Evolutionary conservation across 495 filamentous ascomycete species (phyloP).

Genomic region (Neurospora sp.): DNA sequence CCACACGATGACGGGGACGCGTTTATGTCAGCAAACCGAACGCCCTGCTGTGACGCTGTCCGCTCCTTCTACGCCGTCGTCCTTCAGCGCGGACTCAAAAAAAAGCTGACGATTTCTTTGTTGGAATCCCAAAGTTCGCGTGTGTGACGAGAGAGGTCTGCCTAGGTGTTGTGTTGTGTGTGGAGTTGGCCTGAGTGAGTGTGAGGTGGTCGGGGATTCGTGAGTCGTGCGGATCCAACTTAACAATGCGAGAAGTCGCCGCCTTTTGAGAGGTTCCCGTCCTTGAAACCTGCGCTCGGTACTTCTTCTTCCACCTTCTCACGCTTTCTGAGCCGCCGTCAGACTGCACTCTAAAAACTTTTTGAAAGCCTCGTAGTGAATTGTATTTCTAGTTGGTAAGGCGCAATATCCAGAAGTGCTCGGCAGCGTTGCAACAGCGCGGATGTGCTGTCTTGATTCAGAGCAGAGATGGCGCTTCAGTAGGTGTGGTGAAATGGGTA

Average conservation of each 20-base stretch:
- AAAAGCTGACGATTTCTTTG: background rate
- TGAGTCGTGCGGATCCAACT: background rate
- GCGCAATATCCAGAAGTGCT: conserved; percentile 17
- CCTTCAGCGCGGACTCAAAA: background rate
- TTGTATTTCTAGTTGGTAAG: conserved; percentile 19
- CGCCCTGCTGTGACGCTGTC: background rate
- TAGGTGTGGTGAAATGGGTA: conserved; percentile 23
- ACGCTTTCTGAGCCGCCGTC: conserved; percentile 1
- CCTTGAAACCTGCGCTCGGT: background rate
- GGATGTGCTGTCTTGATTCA: conserved; percentile 4
- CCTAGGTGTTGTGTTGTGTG: background rate
- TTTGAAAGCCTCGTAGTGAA: conserved; percentile 6
- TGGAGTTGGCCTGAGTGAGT: background rate
- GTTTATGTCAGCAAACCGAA: background rate
- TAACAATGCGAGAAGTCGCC: background rate
- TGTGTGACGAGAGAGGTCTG: background rate
- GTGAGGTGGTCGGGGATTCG: background rate
- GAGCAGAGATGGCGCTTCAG: background rate
- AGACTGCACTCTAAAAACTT: background rate
- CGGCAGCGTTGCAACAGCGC: conserved; percentile 15
- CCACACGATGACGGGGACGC: background rate
- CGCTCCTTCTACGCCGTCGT: background rate
- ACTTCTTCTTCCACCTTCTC: background rate
- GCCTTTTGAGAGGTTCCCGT: background rate
- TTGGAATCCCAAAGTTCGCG: background rate